phyloP scores from a whole-genome alignment of 139 green algal species.

The Micractinium sp. region DNA sequence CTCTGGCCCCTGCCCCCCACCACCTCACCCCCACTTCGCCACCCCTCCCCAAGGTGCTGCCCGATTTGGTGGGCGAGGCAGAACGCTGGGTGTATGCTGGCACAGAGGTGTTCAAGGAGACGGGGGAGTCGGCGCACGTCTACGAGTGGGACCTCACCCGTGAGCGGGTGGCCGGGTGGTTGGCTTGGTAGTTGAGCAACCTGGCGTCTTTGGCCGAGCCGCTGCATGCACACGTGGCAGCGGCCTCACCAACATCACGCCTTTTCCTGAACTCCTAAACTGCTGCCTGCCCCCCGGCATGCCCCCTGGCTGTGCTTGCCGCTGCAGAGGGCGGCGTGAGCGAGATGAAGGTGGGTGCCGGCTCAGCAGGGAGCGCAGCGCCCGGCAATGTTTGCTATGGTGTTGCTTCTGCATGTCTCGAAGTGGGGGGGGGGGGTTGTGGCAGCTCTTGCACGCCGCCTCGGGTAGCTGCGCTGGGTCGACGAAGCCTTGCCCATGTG shows the following conservation, averaged over 20 bases:
- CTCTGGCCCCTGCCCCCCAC: too few relatives aligned
- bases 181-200: not conserved
- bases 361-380: not conserved
- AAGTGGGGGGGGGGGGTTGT: too few relatives aligned
- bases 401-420: too few relatives aligned
- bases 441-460: too few relatives aligned
- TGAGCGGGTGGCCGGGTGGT: not conserved
- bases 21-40: too few relatives aligned
- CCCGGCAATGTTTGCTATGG: too few relatives aligned
- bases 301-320: not conserved
- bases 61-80: constrained; percentile 43
- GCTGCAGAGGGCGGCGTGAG: constrained; percentile 33
- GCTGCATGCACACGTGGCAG: not conserved
- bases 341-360: constrained; percentile 26
- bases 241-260: not conserved
- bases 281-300: too few relatives aligned
- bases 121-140: constrained; percentile 15
- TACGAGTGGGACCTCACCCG: constrained; percentile 48
- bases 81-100: constrained; percentile 53
- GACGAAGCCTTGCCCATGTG: too few relatives aligned
- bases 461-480: too few relatives aligned
- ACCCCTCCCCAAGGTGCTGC: constrained; percentile 38
- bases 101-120: constrained; percentile 37
- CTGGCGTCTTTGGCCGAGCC: not conserved
- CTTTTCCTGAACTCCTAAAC: not conserved